These are phyloP conservation scores for Pseudocercospora pini-densiflorae DNA, from an alignment of 2,329 filamentous ascomycete species.

Conservation along the genomic window DNA sequence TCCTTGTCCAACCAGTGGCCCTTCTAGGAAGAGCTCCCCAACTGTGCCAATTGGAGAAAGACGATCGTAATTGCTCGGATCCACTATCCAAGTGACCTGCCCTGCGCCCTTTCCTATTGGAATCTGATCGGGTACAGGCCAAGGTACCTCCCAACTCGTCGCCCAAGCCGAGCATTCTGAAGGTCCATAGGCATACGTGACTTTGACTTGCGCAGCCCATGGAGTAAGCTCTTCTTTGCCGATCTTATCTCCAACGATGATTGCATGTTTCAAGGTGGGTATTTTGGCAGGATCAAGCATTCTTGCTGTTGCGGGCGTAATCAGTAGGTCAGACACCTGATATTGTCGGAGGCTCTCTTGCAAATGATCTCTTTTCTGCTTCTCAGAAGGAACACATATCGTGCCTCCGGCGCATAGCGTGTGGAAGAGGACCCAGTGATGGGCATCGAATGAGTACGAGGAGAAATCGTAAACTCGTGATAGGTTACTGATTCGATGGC, in stretches of 20 bases:
- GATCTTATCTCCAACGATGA: conserved; percentile 17
- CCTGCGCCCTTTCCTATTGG: conserved; percentile 41
- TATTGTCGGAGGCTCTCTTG: conserved; percentile 11
- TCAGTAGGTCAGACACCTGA: neutral
- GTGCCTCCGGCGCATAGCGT: conserved; percentile 26
- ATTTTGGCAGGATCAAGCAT: conserved; percentile 13
- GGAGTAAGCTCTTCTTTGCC: neutral
- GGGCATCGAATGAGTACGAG: conserved; percentile 31
- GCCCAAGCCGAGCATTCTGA: conserved; percentile 16
- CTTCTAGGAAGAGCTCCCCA: conserved; percentile 54
- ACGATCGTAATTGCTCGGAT: conserved; percentile 29
- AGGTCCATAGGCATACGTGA: conserved; percentile 16
- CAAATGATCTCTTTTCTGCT: conserved; percentile 22
- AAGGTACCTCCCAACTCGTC: conserved; percentile 14
- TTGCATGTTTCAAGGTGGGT: conserved; percentile 9
- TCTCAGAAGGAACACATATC: conserved; percentile 30
- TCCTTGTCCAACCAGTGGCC: conserved; percentile 48
- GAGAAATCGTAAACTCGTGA: conserved; percentile 29
- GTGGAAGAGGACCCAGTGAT: conserved; percentile 8
- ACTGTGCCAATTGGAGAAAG: conserved; percentile 50
- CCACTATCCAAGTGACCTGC: conserved; percentile 37
- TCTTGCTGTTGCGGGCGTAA: conserved; percentile 16
- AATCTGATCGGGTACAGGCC: conserved; percentile 24
- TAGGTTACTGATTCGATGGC: neutral
- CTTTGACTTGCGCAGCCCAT: neutral